These are phyloP conservation scores for Cladochytrium replicatum DNA, from an alignment of 192 early-diverging fungal species.

Conservation along the genomic window DNA sequence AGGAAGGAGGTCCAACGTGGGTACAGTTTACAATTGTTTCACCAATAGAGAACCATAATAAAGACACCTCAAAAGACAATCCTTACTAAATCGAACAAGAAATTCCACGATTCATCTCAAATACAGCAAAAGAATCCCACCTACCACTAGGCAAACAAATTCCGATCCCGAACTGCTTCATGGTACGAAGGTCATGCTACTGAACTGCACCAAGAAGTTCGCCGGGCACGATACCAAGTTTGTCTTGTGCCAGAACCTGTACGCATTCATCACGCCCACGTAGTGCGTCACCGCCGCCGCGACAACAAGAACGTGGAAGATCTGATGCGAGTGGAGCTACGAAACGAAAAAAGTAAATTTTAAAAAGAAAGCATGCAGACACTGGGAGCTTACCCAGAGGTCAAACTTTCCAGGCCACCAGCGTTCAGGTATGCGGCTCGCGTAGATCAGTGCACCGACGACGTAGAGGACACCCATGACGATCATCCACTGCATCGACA, in stretches of 20 bases:
- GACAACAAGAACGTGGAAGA: slow-evolving; percentile 71
- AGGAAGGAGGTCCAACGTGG: no score
- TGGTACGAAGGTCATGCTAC: no score
- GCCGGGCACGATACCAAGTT: no score
- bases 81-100: no score
- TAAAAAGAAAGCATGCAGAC: background rate
- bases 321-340: slow-evolving; percentile 66
- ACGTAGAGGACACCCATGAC: slow-evolving; percentile 61
- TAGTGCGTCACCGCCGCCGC: slow-evolving; percentile 58
- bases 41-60: no score
- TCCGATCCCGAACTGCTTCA: no score
- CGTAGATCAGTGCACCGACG: slow-evolving; percentile 65
- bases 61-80: no score
- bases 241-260: slow-evolving; percentile 17
- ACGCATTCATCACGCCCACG: slow-evolving; percentile 41
- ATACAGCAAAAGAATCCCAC: no score
- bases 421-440: slow-evolving; percentile 57
- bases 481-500: slow-evolving; percentile 52
- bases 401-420: slow-evolving; percentile 69
- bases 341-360: slow-evolving; percentile 2
- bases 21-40: no score
- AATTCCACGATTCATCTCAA: no score
- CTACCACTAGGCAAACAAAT: no score
- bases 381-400: slow-evolving; percentile 40
- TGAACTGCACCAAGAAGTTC: no score